Conservation (phyloP, 495 filamentous ascomycete genomes). For the Podospora anserina region DNA sequence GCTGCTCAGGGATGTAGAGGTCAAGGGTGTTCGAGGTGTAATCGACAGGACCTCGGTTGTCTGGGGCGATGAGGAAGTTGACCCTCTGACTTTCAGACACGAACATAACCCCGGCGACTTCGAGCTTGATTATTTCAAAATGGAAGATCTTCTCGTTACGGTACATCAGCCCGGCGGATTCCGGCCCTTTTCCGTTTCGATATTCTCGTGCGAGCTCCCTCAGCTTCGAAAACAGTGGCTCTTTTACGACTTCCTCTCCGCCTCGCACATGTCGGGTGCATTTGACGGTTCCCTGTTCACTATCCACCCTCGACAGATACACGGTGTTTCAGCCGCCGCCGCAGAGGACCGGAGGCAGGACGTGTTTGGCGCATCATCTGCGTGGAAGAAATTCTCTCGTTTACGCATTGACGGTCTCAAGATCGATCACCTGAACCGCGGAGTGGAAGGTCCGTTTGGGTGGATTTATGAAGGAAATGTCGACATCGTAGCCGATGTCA, state of each 20-base stretch:
- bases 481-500: slow-evolving; percentile 92
- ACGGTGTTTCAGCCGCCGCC: slow-evolving; percentile 51
- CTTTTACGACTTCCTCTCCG: slow-evolving; percentile 95
- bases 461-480: slow-evolving; percentile 97
- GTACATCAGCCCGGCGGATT: slow-evolving; percentile 88
- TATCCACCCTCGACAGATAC: slow-evolving; percentile 89
- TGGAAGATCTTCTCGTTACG: slow-evolving; percentile 89
- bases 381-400: slow-evolving; percentile 91
- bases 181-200: slow-evolving; percentile 89
- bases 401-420: slow-evolving; percentile 88
- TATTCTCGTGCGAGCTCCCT: slow-evolving; percentile 91
- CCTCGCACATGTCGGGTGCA: slow-evolving; percentile 92
- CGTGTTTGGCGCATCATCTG: slow-evolving; percentile 42
- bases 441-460: slow-evolving; percentile 89
- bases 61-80: slow-evolving; percentile 65
- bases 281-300: slow-evolving; percentile 96
- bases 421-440: slow-evolving; percentile 93
- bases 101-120: slow-evolving; percentile 91
- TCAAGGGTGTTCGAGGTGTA: slow-evolving; percentile 94
- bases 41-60: slow-evolving; percentile 80
- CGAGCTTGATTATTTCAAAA: slow-evolving; percentile 91
- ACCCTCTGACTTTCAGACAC: slow-evolving; percentile 83
- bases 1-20: slow-evolving; percentile 83
- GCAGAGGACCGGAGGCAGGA: slow-evolving; percentile 46
- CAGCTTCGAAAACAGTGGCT: slow-evolving; percentile 93